Evolutionary conservation across 345 rosid species (phyloP).

Genomic region (Cochlearia excelsa): DNA sequence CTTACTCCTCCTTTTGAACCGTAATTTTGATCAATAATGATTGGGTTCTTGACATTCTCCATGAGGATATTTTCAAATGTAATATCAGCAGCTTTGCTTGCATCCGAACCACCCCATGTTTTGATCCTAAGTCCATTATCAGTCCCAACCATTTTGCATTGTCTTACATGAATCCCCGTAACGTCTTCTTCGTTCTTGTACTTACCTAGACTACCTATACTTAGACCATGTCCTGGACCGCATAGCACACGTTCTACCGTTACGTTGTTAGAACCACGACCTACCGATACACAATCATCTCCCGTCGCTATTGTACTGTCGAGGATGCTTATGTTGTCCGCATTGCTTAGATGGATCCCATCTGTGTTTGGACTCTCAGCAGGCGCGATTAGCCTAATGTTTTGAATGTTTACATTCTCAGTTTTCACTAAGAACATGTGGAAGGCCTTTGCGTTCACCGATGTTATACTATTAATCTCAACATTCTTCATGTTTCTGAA

Average conservation of each 20-base stretch:
- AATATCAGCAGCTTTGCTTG: constrained; percentile 23
- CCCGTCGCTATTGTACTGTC: constrained; percentile 33
- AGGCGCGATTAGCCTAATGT: constrained; percentile 51
- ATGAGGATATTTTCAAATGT: constrained; percentile 29
- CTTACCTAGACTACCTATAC: constrained; percentile 41
- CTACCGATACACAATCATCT: constrained; percentile 38
- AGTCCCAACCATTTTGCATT: constrained; percentile 31
- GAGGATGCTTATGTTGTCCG: constrained; percentile 27
- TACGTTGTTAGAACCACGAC: constrained; percentile 36
- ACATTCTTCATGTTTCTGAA: constrained; percentile 39
- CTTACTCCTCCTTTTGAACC: constrained; percentile 42
- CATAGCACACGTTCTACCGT: constrained; percentile 29
- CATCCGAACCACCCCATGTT: constrained; percentile 36
- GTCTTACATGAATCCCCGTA: constrained; percentile 19
- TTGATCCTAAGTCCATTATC: constrained; percentile 40
- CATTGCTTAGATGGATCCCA: constrained; percentile 38
- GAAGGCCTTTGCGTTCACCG: constrained; percentile 52
- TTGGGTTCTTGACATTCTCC: constrained; percentile 35
- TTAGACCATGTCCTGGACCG: constrained; percentile 41
- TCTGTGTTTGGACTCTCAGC: constrained; percentile 47
- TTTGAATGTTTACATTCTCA: constrained; percentile 19
- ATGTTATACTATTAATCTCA: constrained; percentile 36
- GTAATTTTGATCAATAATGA: constrained; percentile 40
- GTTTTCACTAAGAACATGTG: constrained; percentile 44
- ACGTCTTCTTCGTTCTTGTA: constrained; percentile 35